A percentile compares a stretch with the other conserved stretches of the same genome.
Conservation (phyloP, 129 eudicot genomes). For the Centella asiatica region DNA sequence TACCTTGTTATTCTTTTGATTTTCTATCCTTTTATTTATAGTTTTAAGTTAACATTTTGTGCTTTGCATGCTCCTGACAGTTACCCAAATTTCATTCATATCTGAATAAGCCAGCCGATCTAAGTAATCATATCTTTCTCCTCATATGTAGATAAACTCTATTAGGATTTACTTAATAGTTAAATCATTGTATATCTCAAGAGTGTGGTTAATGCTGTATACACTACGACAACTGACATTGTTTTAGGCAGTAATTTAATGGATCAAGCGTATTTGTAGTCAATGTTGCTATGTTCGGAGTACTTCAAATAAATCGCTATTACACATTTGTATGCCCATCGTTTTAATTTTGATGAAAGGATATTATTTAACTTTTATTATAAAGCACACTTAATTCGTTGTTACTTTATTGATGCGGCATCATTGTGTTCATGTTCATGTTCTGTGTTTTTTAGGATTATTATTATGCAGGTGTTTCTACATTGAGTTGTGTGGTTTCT, state of each 20-base stretch:
- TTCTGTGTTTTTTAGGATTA: no score
- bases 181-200: no score
- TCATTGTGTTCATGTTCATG: no score
- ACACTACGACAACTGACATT: neutral
- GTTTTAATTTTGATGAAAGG: no score
- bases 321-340: no score
- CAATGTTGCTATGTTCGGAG: neutral
- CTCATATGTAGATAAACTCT: neutral
- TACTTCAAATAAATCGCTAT: no score
- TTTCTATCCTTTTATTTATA: conserved; percentile 7
- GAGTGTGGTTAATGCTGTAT: neutral
- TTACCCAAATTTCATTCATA: neutral
- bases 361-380: no score
- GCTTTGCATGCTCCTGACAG: neutral
- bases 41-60: neutral
- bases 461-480: no score
- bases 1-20: neutral
- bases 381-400: no score
- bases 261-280: neutral
- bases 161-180: neutral
- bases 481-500: no score
- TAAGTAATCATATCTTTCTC: neutral
- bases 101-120: neutral
- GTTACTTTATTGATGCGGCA: no score
- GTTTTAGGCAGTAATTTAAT: neutral